Conservation (phyloP, 1,284 basidiomycete species). For the Ganoderma multipileum region DNA sequence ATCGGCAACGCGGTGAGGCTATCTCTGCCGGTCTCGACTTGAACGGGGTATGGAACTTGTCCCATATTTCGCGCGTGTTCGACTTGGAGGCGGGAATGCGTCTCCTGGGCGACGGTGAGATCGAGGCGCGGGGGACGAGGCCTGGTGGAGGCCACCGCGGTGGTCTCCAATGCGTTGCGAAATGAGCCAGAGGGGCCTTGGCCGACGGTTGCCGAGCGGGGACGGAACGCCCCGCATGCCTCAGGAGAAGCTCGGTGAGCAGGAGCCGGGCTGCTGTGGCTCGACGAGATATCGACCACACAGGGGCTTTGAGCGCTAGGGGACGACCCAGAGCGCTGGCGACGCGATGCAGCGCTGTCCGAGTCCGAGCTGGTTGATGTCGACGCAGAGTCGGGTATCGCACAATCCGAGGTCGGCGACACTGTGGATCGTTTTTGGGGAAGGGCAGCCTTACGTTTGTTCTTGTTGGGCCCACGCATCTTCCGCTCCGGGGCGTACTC, state of each 20-base stretch:
- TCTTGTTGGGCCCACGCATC: slow-evolving; percentile 67
- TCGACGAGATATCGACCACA: slow-evolving; percentile 10
- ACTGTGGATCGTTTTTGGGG: not conserved
- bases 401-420: not conserved
- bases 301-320: slow-evolving; percentile 6
- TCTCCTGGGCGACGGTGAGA: slow-evolving; percentile 22
- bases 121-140: slow-evolving; percentile 32
- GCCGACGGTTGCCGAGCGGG: slow-evolving; percentile 20
- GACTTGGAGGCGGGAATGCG: slow-evolving; percentile 10
- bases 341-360: slow-evolving; percentile 14
- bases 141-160: not conserved
- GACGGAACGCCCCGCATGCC: not conserved
- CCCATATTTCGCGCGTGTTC: slow-evolving; percentile 19
- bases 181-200: not conserved
- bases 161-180: not conserved
- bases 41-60: not conserved
- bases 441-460: slow-evolving; percentile 36
- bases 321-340: slow-evolving; percentile 7
- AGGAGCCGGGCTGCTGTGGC: slow-evolving; percentile 15
- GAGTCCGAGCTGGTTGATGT: slow-evolving; percentile 30
- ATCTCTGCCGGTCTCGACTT: slow-evolving; percentile 11
- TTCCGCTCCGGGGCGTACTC: slow-evolving; percentile 63
- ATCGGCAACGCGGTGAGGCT: slow-evolving; percentile 33
- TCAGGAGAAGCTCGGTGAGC: not conserved
- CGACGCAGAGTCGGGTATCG: slow-evolving; percentile 25